A percentile compares a stretch with the other conserved stretches of the same genome.
These are phyloP conservation scores for Leccinum truebloodii DNA, from an alignment of 768 basidiomycete species.

Conservation along the genomic window DNA sequence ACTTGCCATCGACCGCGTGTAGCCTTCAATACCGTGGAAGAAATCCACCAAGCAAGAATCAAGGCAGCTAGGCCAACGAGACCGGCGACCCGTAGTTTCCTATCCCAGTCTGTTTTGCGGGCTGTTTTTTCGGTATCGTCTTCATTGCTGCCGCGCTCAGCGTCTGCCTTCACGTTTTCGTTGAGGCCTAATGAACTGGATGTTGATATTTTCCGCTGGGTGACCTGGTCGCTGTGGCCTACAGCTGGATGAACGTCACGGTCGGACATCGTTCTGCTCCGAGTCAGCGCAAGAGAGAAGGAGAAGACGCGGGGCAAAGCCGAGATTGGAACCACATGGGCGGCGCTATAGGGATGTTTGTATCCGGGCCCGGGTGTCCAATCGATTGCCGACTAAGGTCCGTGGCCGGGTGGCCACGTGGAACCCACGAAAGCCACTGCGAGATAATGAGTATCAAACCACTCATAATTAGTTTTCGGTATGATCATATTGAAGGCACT, in stretches of 20 bases:
- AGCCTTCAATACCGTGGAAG: slow-evolving; percentile 61
- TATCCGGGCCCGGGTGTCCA: neutral
- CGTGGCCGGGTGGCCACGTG: slow-evolving; percentile 1
- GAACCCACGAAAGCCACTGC: neutral
- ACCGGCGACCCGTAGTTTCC: slow-evolving; percentile 42
- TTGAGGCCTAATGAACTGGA: slow-evolving; percentile 16
- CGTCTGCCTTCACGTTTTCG: slow-evolving; percentile 17
- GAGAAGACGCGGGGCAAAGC: neutral
- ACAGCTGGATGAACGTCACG: slow-evolving; percentile 1
- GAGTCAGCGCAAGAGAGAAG: neutral
- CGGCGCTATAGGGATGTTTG: neutral
- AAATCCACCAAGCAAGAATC: slow-evolving; percentile 88
- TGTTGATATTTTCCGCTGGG: slow-evolving; percentile 24
- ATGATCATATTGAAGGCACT: neutral
- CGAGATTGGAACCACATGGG: slow-evolving; percentile 9
- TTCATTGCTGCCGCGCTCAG: slow-evolving; percentile 11
- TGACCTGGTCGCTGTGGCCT: slow-evolving; percentile 2
- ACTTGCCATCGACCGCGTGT: slow-evolving; percentile 77
- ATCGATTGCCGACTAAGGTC: neutral
- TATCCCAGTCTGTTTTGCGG: slow-evolving; percentile 7
- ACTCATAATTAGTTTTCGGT: no score
- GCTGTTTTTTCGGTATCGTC: slow-evolving; percentile 12
- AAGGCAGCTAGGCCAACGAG: slow-evolving; percentile 53
- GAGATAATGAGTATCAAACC: neutral
- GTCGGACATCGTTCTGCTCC: slow-evolving; percentile 20